A percentile compares a stretch with the other conserved stretches of the same genome.
phyloP scores from a whole-genome alignment of 1,284 basidiomycete species.

The Cryptococcus sp. region DNA sequence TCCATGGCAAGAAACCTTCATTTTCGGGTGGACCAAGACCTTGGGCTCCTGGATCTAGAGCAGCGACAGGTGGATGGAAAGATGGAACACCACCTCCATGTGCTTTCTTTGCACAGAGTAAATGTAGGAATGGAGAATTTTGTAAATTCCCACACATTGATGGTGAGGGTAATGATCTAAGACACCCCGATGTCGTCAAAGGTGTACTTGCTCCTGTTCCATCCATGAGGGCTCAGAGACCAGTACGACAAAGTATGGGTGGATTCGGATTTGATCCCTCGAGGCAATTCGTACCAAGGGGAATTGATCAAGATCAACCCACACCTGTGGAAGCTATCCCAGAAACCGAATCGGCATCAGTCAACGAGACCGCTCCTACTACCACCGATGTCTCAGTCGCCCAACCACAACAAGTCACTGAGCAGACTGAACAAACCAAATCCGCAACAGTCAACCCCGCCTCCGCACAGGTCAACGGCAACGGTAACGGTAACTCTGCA shows the following conservation, averaged over 20 bases:
- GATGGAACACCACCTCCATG: constrained; percentile 47
- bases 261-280: constrained; percentile 12
- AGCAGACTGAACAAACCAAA: neutral
- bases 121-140: constrained; percentile 47
- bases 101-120: constrained; percentile 45
- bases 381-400: constrained; percentile 3
- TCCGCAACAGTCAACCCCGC: constrained; percentile 14
- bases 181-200: constrained; percentile 46
- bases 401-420: neutral
- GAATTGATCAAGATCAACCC: neutral
- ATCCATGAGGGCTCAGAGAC: constrained; percentile 19
- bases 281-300: neutral
- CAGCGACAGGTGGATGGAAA: constrained; percentile 30
- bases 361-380: neutral
- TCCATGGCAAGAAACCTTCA: constrained; percentile 44
- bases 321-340: neutral
- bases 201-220: constrained; percentile 41
- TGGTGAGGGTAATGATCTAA: constrained; percentile 42
- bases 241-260: constrained; percentile 30
- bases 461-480: neutral
- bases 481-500: constrained; percentile 3
- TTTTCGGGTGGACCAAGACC: constrained; percentile 42
- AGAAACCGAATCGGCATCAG: neutral
- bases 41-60: constrained; percentile 9
- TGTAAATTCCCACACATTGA: constrained; percentile 49